Conservation (phyloP, 192 early-diverging fungal species). For the Rhizophagus clarus region DNA sequence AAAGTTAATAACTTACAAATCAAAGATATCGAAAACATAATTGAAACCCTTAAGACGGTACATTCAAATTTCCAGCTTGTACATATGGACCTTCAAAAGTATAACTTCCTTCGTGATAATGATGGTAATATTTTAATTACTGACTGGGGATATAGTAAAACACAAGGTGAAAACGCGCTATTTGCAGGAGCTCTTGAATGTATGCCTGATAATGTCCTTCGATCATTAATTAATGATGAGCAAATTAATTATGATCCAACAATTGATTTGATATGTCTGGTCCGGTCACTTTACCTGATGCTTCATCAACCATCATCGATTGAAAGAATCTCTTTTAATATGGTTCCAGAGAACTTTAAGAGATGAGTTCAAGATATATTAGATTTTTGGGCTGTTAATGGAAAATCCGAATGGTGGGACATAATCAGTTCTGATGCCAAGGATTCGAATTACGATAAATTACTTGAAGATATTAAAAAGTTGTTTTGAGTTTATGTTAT, state of each 20-base stretch:
- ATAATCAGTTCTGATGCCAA: too few species aligned
- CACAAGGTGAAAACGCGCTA: not conserved
- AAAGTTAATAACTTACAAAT: slow-evolving; percentile 12
- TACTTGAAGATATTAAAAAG: too few species aligned
- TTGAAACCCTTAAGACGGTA: not conserved
- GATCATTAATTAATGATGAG: too few species aligned
- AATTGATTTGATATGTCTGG: slow-evolving; percentile 30
- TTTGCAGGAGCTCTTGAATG: slow-evolving; percentile 25
- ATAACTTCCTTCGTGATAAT: slow-evolving; percentile 24
- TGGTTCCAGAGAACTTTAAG: not conserved
- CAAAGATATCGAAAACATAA: slow-evolving; percentile 13
- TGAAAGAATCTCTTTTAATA: slow-evolving; percentile 5
- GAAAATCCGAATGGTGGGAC: too few species aligned
- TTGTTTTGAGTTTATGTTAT: too few species aligned
- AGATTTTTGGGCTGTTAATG: too few species aligned
- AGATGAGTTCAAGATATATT: not conserved
- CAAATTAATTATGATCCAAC: not conserved
- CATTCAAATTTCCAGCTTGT: not conserved
- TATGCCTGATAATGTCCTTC: too few species aligned
- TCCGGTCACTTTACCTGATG: slow-evolving; percentile 9
- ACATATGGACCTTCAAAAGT: slow-evolving; percentile 18
- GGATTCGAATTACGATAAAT: too few species aligned
- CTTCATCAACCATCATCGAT: slow-evolving; percentile 13
- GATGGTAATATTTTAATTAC: slow-evolving; percentile 15
- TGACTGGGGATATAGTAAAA: slow-evolving; percentile 28